Percentiles rank a stretch among this genome's conserved stretches.
These are phyloP conservation scores for Puccinia polysora DNA, from an alignment of 1,284 basidiomycete species.

Conservation along the genomic window DNA sequence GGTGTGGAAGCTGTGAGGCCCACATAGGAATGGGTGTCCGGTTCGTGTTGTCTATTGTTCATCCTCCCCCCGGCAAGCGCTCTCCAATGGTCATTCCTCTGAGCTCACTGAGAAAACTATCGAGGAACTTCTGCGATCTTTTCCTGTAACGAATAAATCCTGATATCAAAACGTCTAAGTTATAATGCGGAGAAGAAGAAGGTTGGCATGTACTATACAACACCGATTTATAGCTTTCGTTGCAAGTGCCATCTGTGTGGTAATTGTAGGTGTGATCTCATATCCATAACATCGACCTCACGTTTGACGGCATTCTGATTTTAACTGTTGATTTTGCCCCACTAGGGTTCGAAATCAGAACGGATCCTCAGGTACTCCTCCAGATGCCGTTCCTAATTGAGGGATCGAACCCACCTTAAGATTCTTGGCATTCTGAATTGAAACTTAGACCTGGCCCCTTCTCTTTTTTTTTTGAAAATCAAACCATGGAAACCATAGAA, in stretches of 20 bases:
- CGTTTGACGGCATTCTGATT: neutral
- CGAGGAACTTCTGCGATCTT: conserved; percentile 8
- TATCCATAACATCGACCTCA: neutral
- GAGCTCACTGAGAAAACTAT: conserved; percentile 6
- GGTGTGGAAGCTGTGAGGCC: conserved; percentile 89
- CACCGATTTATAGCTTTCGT: conserved; percentile 86
- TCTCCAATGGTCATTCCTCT: too few relatives aligned
- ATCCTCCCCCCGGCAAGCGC: neutral
- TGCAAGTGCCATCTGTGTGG: conserved; percentile 95
- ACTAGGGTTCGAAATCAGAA: conserved; percentile 83
- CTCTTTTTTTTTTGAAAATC: too few relatives aligned
- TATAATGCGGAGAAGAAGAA: conserved; percentile 99
- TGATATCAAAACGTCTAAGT: conserved; percentile 58
- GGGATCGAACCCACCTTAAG: too few relatives aligned
- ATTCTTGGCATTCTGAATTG: too few relatives aligned
- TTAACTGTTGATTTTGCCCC: neutral
- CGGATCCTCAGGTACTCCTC: conserved; percentile 93
- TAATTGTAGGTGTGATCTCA: conserved; percentile 55
- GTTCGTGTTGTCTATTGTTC: conserved; percentile 19
- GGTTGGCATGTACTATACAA: conserved; percentile 89
- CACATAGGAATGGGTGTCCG: conserved; percentile 89
- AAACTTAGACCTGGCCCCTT: too few relatives aligned
- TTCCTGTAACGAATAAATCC: neutral
- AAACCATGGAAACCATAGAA: too few relatives aligned
- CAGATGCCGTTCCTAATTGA: too few relatives aligned